These are phyloP conservation scores for Leishmania aethiopica DNA, from an alignment of 208 protist species.

Conservation along the genomic window DNA sequence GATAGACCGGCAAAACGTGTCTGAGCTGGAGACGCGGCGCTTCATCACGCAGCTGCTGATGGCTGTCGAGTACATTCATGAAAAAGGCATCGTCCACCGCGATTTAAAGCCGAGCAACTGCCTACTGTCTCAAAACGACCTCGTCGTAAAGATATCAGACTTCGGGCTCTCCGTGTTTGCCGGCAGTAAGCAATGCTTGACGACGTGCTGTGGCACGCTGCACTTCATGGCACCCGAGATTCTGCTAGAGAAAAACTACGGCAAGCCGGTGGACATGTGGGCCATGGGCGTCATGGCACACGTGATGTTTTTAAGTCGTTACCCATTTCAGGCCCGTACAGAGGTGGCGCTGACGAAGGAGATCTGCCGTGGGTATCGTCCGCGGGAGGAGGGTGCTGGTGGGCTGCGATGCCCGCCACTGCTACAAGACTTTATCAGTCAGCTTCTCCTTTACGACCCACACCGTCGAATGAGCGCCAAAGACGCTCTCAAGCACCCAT, in stretches of 20 bases:
- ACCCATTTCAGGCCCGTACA: constrained; percentile 72
- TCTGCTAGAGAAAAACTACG: constrained; percentile 80
- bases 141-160: constrained; percentile 89
- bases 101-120: constrained; percentile 94
- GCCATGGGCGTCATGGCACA: constrained; percentile 90
- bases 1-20: constrained; percentile 32
- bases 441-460: constrained; percentile 72
- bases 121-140: constrained; percentile 70
- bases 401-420: constrained; percentile 17
- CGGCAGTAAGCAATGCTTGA: constrained; percentile 77
- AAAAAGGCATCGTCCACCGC: constrained; percentile 90
- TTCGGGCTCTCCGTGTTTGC: constrained; percentile 91
- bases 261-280: constrained; percentile 94
- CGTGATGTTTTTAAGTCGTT: constrained; percentile 76
- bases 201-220: constrained; percentile 86
- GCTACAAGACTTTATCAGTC: constrained; percentile 80
- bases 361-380: constrained; percentile 48
- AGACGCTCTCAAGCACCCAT: constrained; percentile 85
- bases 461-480: constrained; percentile 76
- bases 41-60: constrained; percentile 83
- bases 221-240: constrained; percentile 93
- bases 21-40: constrained; percentile 52
- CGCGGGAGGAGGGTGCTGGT: neutral
- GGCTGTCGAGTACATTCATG: constrained; percentile 91
- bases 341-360: constrained; percentile 39